Evolutionary conservation across 2,329 filamentous ascomycete species (phyloP).

Genomic region (Coniella vitis): DNA sequence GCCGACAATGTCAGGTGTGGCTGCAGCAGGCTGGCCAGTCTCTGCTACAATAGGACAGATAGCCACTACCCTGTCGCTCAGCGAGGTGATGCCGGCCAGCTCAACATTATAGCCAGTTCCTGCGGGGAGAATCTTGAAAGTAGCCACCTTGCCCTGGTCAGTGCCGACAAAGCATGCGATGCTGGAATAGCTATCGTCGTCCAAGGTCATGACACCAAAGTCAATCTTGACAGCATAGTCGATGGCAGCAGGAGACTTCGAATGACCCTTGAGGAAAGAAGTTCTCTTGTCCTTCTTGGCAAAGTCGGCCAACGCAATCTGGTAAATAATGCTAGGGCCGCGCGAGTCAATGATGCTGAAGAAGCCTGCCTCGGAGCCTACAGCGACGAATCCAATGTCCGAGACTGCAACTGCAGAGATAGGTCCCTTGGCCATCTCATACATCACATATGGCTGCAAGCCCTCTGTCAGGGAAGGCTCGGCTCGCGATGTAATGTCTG

Average conservation of each 20-base stretch:
- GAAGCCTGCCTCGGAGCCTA: constrained; percentile 76
- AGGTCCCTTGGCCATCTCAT: constrained; percentile 76
- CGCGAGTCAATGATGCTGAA: constrained; percentile 81
- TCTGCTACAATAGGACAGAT: constrained; percentile 76
- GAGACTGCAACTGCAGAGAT: constrained; percentile 76
- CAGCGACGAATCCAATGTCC: constrained; percentile 87
- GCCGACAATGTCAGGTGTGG: constrained; percentile 69
- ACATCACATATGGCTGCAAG: constrained; percentile 64
- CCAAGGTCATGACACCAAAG: constrained; percentile 88
- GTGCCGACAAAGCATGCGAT: constrained; percentile 91
- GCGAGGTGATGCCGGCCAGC: constrained; percentile 58
- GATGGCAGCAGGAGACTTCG: constrained; percentile 38
- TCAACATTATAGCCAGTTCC: constrained; percentile 66
- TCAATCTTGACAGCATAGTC: constrained; percentile 81
- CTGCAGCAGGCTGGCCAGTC: constrained; percentile 66
- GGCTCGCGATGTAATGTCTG: constrained; percentile 64
- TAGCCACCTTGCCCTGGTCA: constrained; percentile 72
- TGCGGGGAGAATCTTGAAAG: constrained; percentile 82
- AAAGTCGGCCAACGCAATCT: constrained; percentile 65
- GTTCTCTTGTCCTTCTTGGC: constrained; percentile 68
- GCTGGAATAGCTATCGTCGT: constrained; percentile 92
- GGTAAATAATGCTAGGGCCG: constrained; percentile 78
- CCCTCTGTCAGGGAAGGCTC: constrained; percentile 66
- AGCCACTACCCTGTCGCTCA: constrained; percentile 66
- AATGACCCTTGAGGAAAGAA: constrained; percentile 59